phyloP scores from a whole-genome alignment of 1,139 yeast genomes.

The Pichia sp. region DNA sequence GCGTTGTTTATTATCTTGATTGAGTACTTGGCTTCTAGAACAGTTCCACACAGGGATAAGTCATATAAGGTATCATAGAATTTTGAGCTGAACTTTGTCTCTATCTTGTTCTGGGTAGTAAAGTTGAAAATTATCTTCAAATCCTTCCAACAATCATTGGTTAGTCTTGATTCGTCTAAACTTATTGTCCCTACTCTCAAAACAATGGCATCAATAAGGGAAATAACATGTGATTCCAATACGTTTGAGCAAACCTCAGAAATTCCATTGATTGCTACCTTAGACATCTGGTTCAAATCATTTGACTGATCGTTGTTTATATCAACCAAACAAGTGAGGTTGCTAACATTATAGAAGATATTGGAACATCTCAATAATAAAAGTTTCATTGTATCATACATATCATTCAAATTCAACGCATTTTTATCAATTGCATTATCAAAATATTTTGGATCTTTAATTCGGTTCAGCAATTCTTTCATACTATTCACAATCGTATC shows the following conservation, averaged over 20 bases:
- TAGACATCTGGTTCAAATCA: conserved; percentile 39
- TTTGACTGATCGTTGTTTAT: conserved; percentile 39
- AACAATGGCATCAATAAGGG: conserved; percentile 37
- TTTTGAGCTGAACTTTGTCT: conserved; percentile 23
- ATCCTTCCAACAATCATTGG: conserved; percentile 30
- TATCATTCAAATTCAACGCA: conserved; percentile 43
- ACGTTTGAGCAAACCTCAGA: conserved; percentile 62
- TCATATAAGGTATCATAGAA: conserved; percentile 21
- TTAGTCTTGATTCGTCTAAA: conserved; percentile 16
- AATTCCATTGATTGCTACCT: conserved; percentile 54
- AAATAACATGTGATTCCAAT: conserved; percentile 55
- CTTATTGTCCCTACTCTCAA: conserved; percentile 13
- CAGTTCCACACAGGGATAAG: conserved; percentile 50
- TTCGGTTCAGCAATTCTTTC: conserved; percentile 54
- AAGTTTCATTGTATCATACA: conserved; percentile 50
- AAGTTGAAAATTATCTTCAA: conserved; percentile 62
- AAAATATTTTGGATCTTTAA: conserved; percentile 46
- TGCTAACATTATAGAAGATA: conserved; percentile 61
- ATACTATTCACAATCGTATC: conserved; percentile 55
- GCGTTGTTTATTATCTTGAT: conserved; percentile 47
- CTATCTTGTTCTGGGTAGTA: conserved; percentile 39
- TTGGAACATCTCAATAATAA: conserved; percentile 60
- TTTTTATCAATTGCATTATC: conserved; percentile 20
- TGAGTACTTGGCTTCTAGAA: conserved; percentile 64
- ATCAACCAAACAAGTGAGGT: conserved; percentile 51